Evolutionary conservation across 495 filamentous ascomycete genomes (phyloP), one percentile per base, ranked within the genome.

Genomic region (Xylaria grammica): DNA sequence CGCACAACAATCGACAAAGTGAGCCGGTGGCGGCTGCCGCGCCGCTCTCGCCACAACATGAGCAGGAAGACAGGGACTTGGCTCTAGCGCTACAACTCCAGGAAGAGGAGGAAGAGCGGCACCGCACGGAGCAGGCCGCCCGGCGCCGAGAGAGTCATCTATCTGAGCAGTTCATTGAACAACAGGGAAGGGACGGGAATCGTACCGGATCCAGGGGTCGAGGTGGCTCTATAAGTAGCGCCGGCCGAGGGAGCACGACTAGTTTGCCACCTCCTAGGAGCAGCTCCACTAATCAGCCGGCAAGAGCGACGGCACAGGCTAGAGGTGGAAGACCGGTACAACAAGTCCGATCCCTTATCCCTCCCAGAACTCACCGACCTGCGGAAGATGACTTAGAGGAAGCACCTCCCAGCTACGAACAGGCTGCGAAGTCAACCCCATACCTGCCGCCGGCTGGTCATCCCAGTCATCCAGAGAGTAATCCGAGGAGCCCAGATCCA

Each of bases 361-460:
- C 79, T 58, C 77, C 72, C 51, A 46, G 65, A 48, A 69, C 76
- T 24, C 77, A 74, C 60, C 67, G 76, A 32, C 72, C 74, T 15
- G 54, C 75, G 19, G 78, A 83, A 20, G 78, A 81, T n/a, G 82
- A 78, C 6, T 81, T 85, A 3, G 85, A 88, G 51, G 86, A 84
- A 0, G 88, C 90, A 3, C 92, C 91, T 11, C 92, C 92, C 6
- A 88, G 85, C 15, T 96, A 96, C 72, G 92, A 95, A 76, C 90
- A 94, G 78, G 89, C 90, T 8, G 84, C 90, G 0, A 85, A 81
- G 32, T 81, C 82, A 52, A 83, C 81, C 7, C 82, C 84, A 6
- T 93, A 92, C 65, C 77, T 86, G 11, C 87, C 89, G 4, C 88
- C 90, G 0, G 72, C 76, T 22, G 80, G 84, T 19, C 84, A 86